These are phyloP conservation scores for Hygrophorus russula DNA, from an alignment of 768 basidiomycete species.

Conservation along the genomic window DNA sequence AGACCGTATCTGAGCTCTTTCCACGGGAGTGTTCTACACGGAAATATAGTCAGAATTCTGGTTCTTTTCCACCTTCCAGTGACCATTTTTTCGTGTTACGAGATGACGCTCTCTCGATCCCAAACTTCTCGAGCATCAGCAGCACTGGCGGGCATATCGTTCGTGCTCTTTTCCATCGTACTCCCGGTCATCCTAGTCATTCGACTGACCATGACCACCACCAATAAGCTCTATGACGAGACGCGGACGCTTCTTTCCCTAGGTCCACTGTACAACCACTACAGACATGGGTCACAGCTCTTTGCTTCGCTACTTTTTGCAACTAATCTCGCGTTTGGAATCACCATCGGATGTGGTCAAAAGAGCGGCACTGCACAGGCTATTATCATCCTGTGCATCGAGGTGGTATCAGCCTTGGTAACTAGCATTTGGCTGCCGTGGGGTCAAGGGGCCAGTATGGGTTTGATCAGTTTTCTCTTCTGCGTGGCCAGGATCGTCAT, in stretches of 20 bases:
- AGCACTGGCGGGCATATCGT: constrained; percentile 72
- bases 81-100: constrained; percentile 84
- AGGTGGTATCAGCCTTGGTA: constrained; percentile 76
- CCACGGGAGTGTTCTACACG: constrained; percentile 72
- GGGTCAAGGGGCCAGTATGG: constrained; percentile 96
- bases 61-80: constrained; percentile 92
- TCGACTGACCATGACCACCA: constrained; percentile 70
- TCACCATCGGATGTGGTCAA: constrained; percentile 86
- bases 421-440: constrained; percentile 95
- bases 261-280: constrained; percentile 92
- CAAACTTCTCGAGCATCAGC: constrained; percentile 48
- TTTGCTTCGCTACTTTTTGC: constrained; percentile 76
- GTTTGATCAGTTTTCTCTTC: constrained; percentile 86
- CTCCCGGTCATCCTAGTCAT: constrained; percentile 66
- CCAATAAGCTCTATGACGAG: constrained; percentile 90
- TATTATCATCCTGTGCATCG: constrained; percentile 79
- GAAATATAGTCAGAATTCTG: constrained; percentile 86
- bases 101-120: constrained; percentile 52
- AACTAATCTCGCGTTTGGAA: constrained; percentile 72
- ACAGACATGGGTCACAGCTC: constrained; percentile 81
- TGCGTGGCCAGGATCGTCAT: constrained; percentile 86
- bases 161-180: constrained; percentile 68
- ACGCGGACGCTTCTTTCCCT: constrained; percentile 83
- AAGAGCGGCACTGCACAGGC: constrained; percentile 86
- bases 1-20: constrained; percentile 63